Conservation (phyloP, 2,329 filamentous ascomycete genomes). For the Arthrinium phaeospermum region DNA sequence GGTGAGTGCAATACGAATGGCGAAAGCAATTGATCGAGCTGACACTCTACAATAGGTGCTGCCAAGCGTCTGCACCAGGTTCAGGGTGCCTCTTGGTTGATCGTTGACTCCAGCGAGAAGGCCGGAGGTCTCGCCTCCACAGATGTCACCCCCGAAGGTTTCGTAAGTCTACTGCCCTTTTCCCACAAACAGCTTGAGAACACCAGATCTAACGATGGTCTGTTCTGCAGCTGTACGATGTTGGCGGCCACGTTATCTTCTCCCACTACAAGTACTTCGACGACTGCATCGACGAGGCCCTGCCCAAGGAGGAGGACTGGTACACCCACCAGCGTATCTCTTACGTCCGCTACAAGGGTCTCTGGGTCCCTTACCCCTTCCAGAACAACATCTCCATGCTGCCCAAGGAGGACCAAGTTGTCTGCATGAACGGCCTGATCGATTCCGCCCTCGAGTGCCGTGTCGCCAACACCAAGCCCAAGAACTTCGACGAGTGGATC, state of each 20-base stretch:
- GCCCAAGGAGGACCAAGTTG: slow-evolving; percentile 95
- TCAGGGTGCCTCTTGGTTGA: slow-evolving; percentile 91
- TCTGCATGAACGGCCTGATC: slow-evolving; percentile 93
- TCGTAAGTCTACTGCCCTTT: slow-evolving; percentile 68
- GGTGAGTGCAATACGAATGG: slow-evolving; percentile 49
- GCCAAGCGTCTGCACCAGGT: slow-evolving; percentile 98
- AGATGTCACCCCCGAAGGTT: slow-evolving; percentile 93
- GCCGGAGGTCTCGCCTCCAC: slow-evolving; percentile 96
- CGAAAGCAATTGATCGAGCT: not conserved
- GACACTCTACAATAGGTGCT: slow-evolving; percentile 52
- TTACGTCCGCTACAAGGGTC: slow-evolving; percentile 94
- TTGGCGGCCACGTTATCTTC: slow-evolving; percentile 98
- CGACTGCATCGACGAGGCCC: slow-evolving; percentile 96
- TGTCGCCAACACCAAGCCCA: slow-evolving; percentile 87
- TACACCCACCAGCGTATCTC: slow-evolving; percentile 98
- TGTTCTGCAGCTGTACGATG: slow-evolving; percentile 83
- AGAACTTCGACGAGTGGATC: slow-evolving; percentile 99
- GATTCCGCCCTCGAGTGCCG: slow-evolving; percentile 89
- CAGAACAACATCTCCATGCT: slow-evolving; percentile 99
- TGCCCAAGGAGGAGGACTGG: slow-evolving; percentile 94
- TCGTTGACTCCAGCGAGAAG: slow-evolving; percentile 89
- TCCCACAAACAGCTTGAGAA: not conserved
- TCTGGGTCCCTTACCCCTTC: slow-evolving; percentile 99
- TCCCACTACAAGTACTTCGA: slow-evolving; percentile 99
- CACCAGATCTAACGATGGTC: not conserved